phyloP scores from a whole-genome alignment of 306 rosid species.

The Oemleria cerasiformis region DNA sequence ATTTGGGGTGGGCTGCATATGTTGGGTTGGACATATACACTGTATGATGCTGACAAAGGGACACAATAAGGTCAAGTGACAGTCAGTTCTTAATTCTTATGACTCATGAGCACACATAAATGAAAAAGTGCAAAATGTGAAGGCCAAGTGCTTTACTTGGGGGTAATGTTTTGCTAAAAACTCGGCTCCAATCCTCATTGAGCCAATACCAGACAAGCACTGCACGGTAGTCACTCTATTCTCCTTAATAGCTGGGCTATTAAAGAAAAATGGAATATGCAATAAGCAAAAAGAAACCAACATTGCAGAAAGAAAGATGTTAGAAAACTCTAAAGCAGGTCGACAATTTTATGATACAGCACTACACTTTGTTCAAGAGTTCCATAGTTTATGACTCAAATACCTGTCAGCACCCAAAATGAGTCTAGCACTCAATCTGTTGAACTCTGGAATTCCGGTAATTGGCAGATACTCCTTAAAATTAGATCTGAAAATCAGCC shows the following conservation, averaged over 20 bases:
- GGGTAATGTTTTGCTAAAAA: slow-evolving; percentile 82
- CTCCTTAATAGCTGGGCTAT: slow-evolving; percentile 81
- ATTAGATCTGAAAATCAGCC: slow-evolving; percentile 46
- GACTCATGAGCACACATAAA: background rate
- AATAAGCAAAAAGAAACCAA: slow-evolving; percentile 8
- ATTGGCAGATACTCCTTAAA: slow-evolving; percentile 85
- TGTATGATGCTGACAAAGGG: slow-evolving; percentile 44
- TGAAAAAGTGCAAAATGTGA: background rate
- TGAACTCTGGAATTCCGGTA: slow-evolving; percentile 77
- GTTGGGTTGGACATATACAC: slow-evolving; percentile 85
- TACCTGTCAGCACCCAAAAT: slow-evolving; percentile 90
- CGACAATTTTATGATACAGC: no score
- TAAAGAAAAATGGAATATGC: slow-evolving; percentile 14
- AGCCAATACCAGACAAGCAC: slow-evolving; percentile 88
- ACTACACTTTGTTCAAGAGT: background rate
- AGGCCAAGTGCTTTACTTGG: slow-evolving; percentile 42
- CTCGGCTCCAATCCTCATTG: slow-evolving; percentile 91
- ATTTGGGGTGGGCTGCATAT: slow-evolving; percentile 77
- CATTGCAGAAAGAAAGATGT: background rate
- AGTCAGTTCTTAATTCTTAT: background rate
- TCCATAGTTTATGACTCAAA: background rate
- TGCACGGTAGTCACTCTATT: slow-evolving; percentile 84
- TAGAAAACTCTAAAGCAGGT: no score
- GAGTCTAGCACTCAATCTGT: slow-evolving; percentile 80
- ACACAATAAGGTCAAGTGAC: slow-evolving; percentile 1